Percentiles rank a stretch among this genome's conserved stretches.
Evolutionary conservation across 371 early-diverging fungal genomes (phyloP).

Genomic region (Smittium mucronatum): DNA sequence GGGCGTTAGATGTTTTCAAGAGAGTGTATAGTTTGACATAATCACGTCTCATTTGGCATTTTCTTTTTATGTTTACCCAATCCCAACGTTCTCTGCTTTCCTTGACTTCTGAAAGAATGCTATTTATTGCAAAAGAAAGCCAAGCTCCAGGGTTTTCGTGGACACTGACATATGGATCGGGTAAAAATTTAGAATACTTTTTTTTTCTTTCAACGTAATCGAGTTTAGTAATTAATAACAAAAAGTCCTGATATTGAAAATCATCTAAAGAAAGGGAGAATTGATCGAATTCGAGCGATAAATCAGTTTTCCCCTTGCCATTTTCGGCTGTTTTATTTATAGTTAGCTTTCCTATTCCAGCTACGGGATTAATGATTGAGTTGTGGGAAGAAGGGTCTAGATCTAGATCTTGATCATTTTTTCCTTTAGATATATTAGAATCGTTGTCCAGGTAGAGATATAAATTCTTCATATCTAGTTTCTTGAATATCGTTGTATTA

Average conservation of each 20-base stretch:
- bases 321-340: conserved; percentile 52
- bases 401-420: conserved; percentile 22
- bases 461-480: conserved; percentile 62
- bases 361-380: conserved; percentile 84
- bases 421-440: conserved; percentile 11
- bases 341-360: conserved; percentile 76
- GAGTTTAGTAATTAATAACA: conserved; percentile 69
- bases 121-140: conserved; percentile 72
- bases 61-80: conserved; percentile 69
- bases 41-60: conserved; percentile 65
- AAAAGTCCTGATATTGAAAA: conserved; percentile 71
- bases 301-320: conserved; percentile 50
- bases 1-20: conserved; percentile 40
- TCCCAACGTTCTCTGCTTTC: conserved; percentile 72
- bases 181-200: conserved; percentile 72
- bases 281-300: conserved; percentile 74
- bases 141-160: conserved; percentile 67
- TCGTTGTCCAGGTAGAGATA: conserved; percentile 74
- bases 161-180: conserved; percentile 60
- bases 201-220: conserved; percentile 57
- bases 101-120: conserved; percentile 72
- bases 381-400: conserved; percentile 45
- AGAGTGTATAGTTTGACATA: conserved; percentile 70
- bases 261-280: conserved; percentile 81
- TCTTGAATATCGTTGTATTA: conserved; percentile 70